Conservation (phyloP, 805 yeast species). For the Nakazawaea siamensis region DNA sequence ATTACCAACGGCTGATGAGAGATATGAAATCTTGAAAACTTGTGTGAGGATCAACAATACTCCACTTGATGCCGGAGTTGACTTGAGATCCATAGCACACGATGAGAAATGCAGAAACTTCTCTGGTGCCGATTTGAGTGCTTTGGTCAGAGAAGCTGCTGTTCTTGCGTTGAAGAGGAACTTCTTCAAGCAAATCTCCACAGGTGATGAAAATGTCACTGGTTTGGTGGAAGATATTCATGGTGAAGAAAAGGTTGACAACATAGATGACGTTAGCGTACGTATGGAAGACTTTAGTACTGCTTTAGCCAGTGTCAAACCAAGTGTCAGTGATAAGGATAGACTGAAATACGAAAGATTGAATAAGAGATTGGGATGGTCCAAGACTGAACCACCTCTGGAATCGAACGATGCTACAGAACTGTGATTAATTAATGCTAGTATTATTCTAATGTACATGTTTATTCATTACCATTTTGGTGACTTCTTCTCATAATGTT, state of each 20-base stretch:
- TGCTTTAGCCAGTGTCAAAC: constrained; percentile 73
- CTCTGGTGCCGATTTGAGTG: constrained; percentile 94
- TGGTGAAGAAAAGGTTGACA: constrained; percentile 21
- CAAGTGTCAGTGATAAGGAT: constrained; percentile 86
- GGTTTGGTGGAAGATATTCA: constrained; percentile 30
- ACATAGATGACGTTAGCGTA: constrained; percentile 38
- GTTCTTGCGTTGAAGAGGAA: constrained; percentile 74
- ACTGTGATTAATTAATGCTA: not conserved
- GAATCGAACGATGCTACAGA: constrained; percentile 1
- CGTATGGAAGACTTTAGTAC: constrained; percentile 54
- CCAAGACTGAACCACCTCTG: constrained; percentile 20
- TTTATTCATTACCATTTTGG: no score
- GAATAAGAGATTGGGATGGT: constrained; percentile 73
- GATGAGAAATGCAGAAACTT: constrained; percentile 82
- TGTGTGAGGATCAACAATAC: constrained; percentile 65
- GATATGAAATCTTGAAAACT: constrained; percentile 76
- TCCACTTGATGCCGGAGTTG: constrained; percentile 60
- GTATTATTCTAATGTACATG: no score
- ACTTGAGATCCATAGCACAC: constrained; percentile 52
- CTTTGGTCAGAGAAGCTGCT: constrained; percentile 91
- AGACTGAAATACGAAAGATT: constrained; percentile 67
- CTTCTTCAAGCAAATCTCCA: constrained; percentile 45
- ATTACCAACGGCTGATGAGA: constrained; percentile 70
- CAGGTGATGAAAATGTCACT: constrained; percentile 39
- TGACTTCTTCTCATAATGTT: constrained; percentile 32